Conservation (phyloP, 2,329 filamentous ascomycete species). For the Talaromyces pinophilus region DNA sequence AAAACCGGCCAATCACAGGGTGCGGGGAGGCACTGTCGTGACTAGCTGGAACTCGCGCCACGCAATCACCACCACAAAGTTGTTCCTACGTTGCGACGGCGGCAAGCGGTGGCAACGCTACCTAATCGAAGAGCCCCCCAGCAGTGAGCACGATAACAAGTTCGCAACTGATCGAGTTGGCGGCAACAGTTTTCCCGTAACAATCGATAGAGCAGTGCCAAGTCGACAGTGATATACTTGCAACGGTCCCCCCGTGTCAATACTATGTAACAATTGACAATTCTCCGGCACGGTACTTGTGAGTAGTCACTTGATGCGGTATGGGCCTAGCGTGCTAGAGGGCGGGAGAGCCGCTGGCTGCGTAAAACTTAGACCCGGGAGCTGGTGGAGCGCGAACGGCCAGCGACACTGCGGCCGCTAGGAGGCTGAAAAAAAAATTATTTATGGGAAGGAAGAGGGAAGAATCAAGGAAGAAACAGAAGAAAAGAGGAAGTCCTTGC, state of each 20-base stretch:
- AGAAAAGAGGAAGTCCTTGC: not conserved
- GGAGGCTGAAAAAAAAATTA: constrained; percentile 19
- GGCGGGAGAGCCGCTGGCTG: constrained; percentile 15
- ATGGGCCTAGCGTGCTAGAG: constrained; percentile 9
- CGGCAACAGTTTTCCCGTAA: not conserved
- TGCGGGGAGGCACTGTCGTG: constrained; percentile 12
- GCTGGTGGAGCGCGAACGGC: constrained; percentile 14
- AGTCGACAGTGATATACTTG: not conserved
- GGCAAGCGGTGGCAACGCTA: constrained; percentile 9
- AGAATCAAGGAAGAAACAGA: constrained; percentile 13
- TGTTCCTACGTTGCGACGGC: not conserved
- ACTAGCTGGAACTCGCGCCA: constrained; percentile 19
- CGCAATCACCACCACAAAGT: constrained; percentile 16
- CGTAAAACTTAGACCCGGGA: constrained; percentile 9
- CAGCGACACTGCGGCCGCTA: constrained; percentile 10
- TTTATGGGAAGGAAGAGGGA: constrained; percentile 18
- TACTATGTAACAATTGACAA: not conserved
- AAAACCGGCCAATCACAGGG: constrained; percentile 12
- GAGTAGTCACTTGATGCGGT: not conserved
- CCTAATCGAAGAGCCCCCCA: not conserved
- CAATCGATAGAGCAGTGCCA: not conserved
- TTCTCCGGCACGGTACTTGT: not conserved
- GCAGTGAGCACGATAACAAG: not conserved
- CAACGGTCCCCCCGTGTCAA: not conserved
- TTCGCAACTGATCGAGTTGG: not conserved